Conservation (phyloP, 2,329 filamentous ascomycete species). For the Phialocephala subalpina region DNA sequence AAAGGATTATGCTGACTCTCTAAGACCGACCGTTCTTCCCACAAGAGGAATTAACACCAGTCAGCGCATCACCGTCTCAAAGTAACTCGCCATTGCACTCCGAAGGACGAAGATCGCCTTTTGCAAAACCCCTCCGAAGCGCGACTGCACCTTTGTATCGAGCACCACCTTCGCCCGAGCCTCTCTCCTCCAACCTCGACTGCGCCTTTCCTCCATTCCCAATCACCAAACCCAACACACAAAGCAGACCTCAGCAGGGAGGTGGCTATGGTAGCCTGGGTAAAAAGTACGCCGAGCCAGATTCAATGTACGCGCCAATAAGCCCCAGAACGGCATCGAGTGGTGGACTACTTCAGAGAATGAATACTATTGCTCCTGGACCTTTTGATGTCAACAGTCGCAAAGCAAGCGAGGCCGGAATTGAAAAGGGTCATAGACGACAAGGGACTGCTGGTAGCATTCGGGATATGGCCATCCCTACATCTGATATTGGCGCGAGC, state of each 20-base stretch:
- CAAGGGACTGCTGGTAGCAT: constrained; percentile 34
- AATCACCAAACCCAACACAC: constrained; percentile 45
- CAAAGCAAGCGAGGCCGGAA: constrained; percentile 34
- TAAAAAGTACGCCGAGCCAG: constrained; percentile 42
- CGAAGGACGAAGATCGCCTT: constrained; percentile 53
- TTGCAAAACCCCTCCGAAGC: constrained; percentile 45
- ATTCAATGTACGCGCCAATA: constrained; percentile 54
- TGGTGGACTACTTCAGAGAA: constrained; percentile 62
- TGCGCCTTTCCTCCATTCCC: constrained; percentile 63
- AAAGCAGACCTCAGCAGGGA: constrained; percentile 22
- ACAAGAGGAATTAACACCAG: constrained; percentile 68
- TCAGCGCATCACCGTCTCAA: constrained; percentile 66
- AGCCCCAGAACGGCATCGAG: constrained; percentile 54
- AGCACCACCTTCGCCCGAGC: constrained; percentile 53
- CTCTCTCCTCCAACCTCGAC: constrained; percentile 53
- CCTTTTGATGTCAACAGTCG: constrained; percentile 64
- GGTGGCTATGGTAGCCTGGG: constrained; percentile 29
- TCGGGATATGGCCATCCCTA: constrained; percentile 26
- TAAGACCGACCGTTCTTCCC: constrained; percentile 62
- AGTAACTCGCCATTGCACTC: constrained; percentile 70
- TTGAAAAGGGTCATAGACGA: constrained; percentile 41
- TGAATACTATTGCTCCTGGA: constrained; percentile 72
- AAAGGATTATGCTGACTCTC: constrained; percentile 22
- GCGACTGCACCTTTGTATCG: constrained; percentile 48
- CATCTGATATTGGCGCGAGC: constrained; percentile 20